These are phyloP conservation scores for Yamadazyma atlantica DNA, from an alignment of 1,139 yeast genomes.

Conservation along the genomic window DNA sequence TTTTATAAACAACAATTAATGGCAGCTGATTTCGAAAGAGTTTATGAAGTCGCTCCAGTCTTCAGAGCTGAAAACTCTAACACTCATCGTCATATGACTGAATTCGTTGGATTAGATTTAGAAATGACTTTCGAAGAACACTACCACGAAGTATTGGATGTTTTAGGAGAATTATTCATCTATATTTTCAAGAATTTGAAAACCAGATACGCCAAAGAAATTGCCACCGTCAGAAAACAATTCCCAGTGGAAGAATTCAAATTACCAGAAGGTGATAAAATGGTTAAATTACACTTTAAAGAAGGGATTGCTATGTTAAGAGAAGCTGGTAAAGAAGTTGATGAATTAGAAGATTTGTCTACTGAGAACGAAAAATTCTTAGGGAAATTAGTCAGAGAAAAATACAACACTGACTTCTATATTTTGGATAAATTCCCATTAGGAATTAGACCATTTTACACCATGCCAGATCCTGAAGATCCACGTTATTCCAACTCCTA, in stretches of 20 bases:
- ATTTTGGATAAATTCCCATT: constrained; percentile 97
- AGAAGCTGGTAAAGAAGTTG: constrained; percentile 79
- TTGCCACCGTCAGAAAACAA: constrained; percentile 87
- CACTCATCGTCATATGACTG: constrained; percentile 99
- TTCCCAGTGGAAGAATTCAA: constrained; percentile 97
- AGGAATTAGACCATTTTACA: constrained; percentile 95
- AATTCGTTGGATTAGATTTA: constrained; percentile 93
- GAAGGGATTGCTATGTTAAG: constrained; percentile 88
- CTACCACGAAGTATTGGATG: constrained; percentile 90
- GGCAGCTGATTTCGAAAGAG: constrained; percentile 96
- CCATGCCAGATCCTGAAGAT: constrained; percentile 97
- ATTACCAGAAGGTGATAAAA: constrained; percentile 84
- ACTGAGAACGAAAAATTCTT: constrained; percentile 93
- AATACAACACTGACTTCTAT: constrained; percentile 96
- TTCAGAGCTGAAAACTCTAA: constrained; percentile 99
- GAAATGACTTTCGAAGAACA: constrained; percentile 99
- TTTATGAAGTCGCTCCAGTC: constrained; percentile 95
- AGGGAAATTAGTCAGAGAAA: constrained; percentile 88
- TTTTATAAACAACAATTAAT: constrained; percentile 96
- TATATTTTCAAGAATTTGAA: constrained; percentile 86
- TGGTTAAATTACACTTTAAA: constrained; percentile 86
- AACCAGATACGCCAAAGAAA: constrained; percentile 75
- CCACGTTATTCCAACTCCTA: constrained; percentile 90
- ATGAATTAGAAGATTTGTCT: constrained; percentile 82
- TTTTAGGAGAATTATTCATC: constrained; percentile 80